Evolutionary conservation across 345 rosid species (phyloP).

Genomic region (Moricandia moricandioides): DNA sequence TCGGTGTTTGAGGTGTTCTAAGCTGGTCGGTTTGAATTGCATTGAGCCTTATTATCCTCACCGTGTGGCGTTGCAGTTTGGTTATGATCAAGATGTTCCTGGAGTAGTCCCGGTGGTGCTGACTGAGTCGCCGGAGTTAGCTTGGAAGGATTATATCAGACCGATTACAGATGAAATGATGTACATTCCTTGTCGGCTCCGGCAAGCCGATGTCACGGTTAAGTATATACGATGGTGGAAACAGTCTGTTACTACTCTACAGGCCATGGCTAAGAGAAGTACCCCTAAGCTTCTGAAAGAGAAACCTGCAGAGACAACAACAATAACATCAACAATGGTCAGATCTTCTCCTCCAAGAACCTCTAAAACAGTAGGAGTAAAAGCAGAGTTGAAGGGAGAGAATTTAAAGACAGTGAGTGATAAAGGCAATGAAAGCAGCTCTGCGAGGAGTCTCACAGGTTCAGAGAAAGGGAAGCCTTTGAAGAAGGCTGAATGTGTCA

Average conservation of each 20-base stretch:
- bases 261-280: conserved; percentile 22
- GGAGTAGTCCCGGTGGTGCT: conserved; percentile 24
- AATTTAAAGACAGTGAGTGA: background rate
- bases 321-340: background rate
- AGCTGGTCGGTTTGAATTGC: conserved; percentile 22
- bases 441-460: background rate
- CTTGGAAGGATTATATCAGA: conserved; percentile 27
- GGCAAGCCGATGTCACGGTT: conserved; percentile 17
- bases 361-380: background rate
- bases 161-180: conserved; percentile 10
- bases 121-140: conserved; percentile 10
- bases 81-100: conserved; percentile 30
- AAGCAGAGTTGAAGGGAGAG: background rate
- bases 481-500: conserved; percentile 7
- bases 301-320: background rate
- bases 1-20: conserved; percentile 24
- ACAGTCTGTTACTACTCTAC: conserved; percentile 11
- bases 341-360: background rate
- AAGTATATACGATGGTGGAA: conserved; percentile 28
- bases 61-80: conserved; percentile 28
- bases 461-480: conserved; percentile 9
- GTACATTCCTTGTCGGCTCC: conserved; percentile 22
- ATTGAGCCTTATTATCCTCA: conserved; percentile 27
- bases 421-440: background rate
- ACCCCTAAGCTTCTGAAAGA: conserved; percentile 4